Evolutionary conservation across 78 protist species (phyloP), one percentile per base, ranked within the genome.

Genomic region (Dictyostelium brefeldianum): DNA sequence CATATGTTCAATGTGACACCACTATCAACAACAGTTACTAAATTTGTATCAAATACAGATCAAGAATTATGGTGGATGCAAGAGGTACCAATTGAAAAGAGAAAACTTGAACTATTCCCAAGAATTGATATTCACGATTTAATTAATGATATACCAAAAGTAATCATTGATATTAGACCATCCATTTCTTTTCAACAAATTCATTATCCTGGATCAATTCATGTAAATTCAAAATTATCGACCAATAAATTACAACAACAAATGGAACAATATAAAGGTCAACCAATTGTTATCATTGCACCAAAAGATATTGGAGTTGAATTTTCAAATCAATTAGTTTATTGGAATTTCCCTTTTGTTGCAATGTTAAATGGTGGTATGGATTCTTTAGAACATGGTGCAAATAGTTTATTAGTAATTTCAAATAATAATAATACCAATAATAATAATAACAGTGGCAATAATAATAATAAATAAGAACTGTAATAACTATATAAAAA

Each of bases 1-100:
- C 10, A 50, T 8, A 82, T 47, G 78, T 82, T 92, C 50, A 74
- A 80, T 50, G 2, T 12, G 62, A 92, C 96, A 10, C 96, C 96
- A 3, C 89, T 82, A 5, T 78, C 81, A 20, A 87, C 93, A 11
- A 87, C 93, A 0, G 57, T 87, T 4, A 57, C 29, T 18, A 87
- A 87, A 77, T 56, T 17, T 20, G 84, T 87, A 5, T 31, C 81
- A 31, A 48, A 77, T 47, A 50, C 75, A 10, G 89, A 81, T 48
- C 48, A 41, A 12, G 95, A 90, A 8, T 43, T 90, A 12, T 90
- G 89, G 90, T 81, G 90, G 95, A 90, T 90, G 95, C 85, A 90
- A 80, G 89, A 81, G 1, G 69, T 80, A 43, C 82, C 87, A 48
- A 57, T 81, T 25, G 89, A 71, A 9, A 69, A 53, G 14, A 78